Percentiles rank a stretch among this genome's conserved stretches.
Evolutionary conservation across 1,284 basidiomycete species (phyloP).

Genomic region (Microstroma glucosiphilum): DNA sequence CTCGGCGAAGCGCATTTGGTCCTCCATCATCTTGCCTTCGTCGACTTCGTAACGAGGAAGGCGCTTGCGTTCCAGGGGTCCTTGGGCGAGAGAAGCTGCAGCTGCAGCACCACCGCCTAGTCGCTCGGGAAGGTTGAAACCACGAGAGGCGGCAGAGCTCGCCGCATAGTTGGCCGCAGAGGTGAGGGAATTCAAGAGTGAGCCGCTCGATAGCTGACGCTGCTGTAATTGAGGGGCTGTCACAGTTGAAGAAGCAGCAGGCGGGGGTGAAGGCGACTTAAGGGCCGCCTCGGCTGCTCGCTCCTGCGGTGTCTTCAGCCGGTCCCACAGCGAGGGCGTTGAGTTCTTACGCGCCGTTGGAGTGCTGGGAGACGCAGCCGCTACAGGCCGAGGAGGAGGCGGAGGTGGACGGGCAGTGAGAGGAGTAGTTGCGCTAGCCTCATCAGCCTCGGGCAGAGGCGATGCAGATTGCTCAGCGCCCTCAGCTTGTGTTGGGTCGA

Average conservation of each 20-base stretch:
- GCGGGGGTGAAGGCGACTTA: background rate
- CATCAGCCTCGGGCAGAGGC: no score
- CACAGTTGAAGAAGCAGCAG: background rate
- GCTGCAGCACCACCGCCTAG: background rate
- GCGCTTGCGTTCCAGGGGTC: background rate
- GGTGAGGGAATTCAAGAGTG: background rate
- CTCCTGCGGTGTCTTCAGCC: background rate
- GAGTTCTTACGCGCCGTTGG: background rate
- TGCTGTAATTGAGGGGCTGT: background rate
- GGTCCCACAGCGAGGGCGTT: constrained; percentile 1
- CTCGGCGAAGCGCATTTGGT: constrained; percentile 9
- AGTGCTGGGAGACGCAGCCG: no score
- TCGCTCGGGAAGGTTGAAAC: background rate
- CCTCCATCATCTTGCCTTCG: constrained; percentile 8
- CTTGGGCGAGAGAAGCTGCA: background rate
- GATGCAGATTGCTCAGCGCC: no score
- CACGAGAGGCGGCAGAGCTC: constrained; percentile 4
- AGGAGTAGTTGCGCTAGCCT: background rate
- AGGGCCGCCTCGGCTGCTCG: background rate
- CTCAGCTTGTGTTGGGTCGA: no score
- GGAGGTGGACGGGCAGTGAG: background rate
- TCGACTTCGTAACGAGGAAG: background rate
- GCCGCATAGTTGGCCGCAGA: constrained; percentile 6
- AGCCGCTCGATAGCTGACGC: background rate
- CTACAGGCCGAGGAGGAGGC: background rate